Evolutionary conservation across 1,284 basidiomycete species (phyloP).

Genomic region (Meira miltonrushii): DNA sequence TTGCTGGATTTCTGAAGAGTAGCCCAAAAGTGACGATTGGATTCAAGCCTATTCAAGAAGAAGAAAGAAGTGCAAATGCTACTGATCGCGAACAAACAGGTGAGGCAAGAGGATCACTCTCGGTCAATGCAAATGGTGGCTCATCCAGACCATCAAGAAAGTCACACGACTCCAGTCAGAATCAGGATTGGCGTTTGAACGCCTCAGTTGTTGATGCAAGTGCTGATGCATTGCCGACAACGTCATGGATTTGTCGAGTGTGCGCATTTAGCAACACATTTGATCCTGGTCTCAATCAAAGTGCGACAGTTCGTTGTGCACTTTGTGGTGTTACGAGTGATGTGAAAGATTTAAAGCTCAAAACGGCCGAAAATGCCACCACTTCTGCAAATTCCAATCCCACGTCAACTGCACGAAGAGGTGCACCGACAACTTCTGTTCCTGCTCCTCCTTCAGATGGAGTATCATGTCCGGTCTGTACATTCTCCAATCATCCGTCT

Average conservation of each 20-base stretch:
- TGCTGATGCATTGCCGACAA: constrained; percentile 5
- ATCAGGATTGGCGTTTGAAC: constrained; percentile 23
- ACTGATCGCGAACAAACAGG: constrained; percentile 27
- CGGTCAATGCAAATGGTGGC: background rate
- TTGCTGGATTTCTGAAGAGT: constrained; percentile 84
- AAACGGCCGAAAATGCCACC: background rate
- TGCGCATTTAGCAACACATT: constrained; percentile 32
- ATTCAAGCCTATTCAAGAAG: constrained; percentile 18
- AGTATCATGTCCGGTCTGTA: constrained; percentile 70
- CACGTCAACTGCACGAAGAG: background rate
- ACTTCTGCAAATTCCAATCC: background rate
- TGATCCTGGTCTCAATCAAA: background rate
- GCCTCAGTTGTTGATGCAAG: constrained; percentile 22
- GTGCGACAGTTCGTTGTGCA: constrained; percentile 2
- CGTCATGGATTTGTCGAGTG: constrained; percentile 40
- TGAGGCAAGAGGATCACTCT: constrained; percentile 13
- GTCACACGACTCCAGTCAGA: background rate
- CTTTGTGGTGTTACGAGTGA: constrained; percentile 34
- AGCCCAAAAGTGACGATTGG: constrained; percentile 80
- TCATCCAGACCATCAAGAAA: background rate
- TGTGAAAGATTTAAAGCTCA: background rate
- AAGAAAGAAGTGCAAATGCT: constrained; percentile 11
- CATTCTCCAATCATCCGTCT: constrained; percentile 81
- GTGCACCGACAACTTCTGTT: background rate
- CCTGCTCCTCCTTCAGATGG: constrained; percentile 11